These are phyloP conservation scores for Rutstroemia sp. DNA, from an alignment of 2,329 filamentous ascomycete genomes.

Conservation along the genomic window DNA sequence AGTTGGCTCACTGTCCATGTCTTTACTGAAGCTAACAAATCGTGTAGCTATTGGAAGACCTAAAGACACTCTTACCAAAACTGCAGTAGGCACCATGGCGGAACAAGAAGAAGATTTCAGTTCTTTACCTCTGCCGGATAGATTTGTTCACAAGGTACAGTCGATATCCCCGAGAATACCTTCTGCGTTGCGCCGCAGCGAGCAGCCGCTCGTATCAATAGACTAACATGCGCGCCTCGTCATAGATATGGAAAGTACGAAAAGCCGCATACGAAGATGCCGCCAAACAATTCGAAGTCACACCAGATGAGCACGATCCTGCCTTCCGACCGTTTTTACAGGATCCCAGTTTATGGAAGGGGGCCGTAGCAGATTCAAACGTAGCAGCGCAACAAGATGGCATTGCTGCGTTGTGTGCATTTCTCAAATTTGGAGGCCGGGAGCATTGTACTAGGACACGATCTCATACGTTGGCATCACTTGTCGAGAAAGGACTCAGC, in stretches of 20 bases:
- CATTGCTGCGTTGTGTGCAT: slow-evolving; percentile 78
- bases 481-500: slow-evolving; percentile 85
- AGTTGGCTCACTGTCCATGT: slow-evolving; percentile 9
- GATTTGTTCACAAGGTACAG: slow-evolving; percentile 72
- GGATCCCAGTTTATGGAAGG: slow-evolving; percentile 84
- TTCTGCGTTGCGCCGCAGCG: neutral
- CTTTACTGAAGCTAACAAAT: slow-evolving; percentile 22
- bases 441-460: slow-evolving; percentile 74
- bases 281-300: slow-evolving; percentile 75
- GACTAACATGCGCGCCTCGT: slow-evolving; percentile 19
- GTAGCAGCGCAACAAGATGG: slow-evolving; percentile 95
- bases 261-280: slow-evolving; percentile 94
- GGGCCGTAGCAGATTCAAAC: slow-evolving; percentile 86
- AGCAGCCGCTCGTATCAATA: neutral
- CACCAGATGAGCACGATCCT: slow-evolving; percentile 77
- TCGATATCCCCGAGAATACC: neutral
- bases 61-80: slow-evolving; percentile 14
- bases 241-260: slow-evolving; percentile 86
- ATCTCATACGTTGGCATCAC: slow-evolving; percentile 62
- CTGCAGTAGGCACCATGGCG: slow-evolving; percentile 49
- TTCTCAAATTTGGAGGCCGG: slow-evolving; percentile 81
- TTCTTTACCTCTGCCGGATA: slow-evolving; percentile 68
- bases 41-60: slow-evolving; percentile 16
- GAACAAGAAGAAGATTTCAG: slow-evolving; percentile 79
- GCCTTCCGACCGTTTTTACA: slow-evolving; percentile 81